These are phyloP conservation scores for Rhizopogon salebrosus DNA, from an alignment of 768 basidiomycete species.

Conservation along the genomic window DNA sequence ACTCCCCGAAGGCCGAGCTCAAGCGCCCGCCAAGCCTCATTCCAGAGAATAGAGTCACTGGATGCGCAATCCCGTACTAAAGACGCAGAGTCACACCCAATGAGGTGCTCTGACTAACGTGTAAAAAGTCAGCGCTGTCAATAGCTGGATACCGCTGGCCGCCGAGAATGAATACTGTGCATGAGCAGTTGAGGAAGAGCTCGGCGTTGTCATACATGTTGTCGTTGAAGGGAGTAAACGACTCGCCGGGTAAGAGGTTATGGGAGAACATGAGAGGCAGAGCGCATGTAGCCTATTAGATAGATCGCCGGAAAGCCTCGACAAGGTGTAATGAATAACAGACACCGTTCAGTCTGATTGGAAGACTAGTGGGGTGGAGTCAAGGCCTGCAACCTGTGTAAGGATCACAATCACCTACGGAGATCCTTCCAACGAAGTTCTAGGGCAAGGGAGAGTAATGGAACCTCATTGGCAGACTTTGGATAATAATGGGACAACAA, in stretches of 20 bases:
- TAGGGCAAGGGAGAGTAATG: not conserved
- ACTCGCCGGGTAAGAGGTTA: no score
- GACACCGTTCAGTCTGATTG: not conserved
- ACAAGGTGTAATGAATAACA: no score
- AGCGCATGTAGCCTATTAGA: not conserved
- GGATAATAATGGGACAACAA: not conserved
- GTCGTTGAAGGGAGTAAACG: not conserved
- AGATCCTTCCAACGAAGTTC: not conserved
- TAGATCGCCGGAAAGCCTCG: not conserved
- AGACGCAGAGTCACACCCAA: not conserved
- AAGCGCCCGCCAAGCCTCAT: no score
- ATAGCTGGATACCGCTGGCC: not conserved
- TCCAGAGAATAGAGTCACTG: no score
- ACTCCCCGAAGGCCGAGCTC: no score
- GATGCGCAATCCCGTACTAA: no score
- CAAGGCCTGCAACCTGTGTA: not conserved
- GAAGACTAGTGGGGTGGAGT: not conserved
- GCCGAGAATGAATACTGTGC: no score
- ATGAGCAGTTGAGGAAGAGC: not conserved
- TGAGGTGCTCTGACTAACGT: no score
- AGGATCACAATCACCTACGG: not conserved
- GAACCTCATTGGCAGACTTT: not conserved
- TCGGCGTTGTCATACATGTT: not conserved
- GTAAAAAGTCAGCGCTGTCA: not conserved
- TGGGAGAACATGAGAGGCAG: no score